Conservation (phyloP, 2,329 filamentous ascomycete genomes). For the Penicillium sp. region DNA sequence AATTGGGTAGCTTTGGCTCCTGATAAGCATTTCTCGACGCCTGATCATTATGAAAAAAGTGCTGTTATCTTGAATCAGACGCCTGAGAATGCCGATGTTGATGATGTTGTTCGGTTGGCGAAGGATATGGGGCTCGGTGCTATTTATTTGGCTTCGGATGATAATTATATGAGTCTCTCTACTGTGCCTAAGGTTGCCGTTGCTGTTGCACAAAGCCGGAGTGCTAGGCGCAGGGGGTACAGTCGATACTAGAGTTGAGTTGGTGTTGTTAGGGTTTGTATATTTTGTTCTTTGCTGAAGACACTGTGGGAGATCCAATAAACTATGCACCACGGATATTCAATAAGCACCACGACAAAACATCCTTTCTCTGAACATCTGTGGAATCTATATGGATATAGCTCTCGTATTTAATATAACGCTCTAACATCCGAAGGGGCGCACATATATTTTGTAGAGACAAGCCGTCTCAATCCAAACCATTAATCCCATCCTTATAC, state of each 20-base stretch:
- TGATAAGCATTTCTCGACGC: constrained; percentile 5
- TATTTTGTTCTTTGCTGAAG: no score
- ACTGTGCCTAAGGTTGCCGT: constrained; percentile 13
- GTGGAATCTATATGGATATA: neutral
- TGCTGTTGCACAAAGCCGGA: constrained; percentile 2
- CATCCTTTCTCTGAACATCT: neutral
- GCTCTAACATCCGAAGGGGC: neutral
- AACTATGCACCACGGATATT: no score
- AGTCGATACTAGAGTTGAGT: neutral
- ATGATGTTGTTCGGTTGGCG: constrained; percentile 12
- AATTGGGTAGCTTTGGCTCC: constrained; percentile 10
- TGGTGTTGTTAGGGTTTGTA: neutral
- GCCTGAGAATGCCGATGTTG: neutral
- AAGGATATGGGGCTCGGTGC: constrained; percentile 19
- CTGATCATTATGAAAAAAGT: constrained; percentile 10
- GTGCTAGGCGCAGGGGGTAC: neutral
- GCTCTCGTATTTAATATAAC: neutral
- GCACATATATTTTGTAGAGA: constrained; percentile 58
- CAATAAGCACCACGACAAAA: neutral
- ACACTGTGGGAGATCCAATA: neutral
- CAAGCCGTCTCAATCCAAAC: constrained; percentile 58
- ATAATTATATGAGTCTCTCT: constrained; percentile 12
- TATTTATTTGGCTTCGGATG: constrained; percentile 17
- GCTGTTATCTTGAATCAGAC: constrained; percentile 10
- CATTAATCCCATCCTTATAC: constrained; percentile 71